Conservation (phyloP, 2,329 filamentous ascomycete genomes). For the Exophiala sp. region DNA sequence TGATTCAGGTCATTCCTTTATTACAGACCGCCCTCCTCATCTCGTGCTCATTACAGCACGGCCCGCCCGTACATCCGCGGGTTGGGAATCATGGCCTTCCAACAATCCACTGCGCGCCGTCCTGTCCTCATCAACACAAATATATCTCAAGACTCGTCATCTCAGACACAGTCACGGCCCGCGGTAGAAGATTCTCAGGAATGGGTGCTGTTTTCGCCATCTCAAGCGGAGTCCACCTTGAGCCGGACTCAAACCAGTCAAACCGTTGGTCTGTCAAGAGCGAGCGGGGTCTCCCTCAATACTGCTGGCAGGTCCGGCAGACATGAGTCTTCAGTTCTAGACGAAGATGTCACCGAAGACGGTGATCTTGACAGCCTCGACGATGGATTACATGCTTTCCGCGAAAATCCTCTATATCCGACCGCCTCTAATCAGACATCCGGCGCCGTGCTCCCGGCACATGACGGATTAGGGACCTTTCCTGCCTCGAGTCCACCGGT, state of each 20-base stretch:
- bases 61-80: conserved; percentile 16
- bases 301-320: conserved; percentile 58
- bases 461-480: conserved; percentile 89
- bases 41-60: conserved; percentile 17
- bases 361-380: conserved; percentile 90
- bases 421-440: conserved; percentile 43
- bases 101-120: conserved; percentile 23
- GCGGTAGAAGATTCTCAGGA: conserved; percentile 66
- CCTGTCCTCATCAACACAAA: conserved; percentile 18
- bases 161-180: conserved; percentile 28
- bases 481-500: conserved; percentile 56
- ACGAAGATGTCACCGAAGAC: conserved; percentile 50
- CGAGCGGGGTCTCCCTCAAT: conserved; percentile 74
- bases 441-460: conserved; percentile 72
- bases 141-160: conserved; percentile 19
- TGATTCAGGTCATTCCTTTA: not conserved
- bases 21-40: conserved; percentile 1
- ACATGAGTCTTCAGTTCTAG: conserved; percentile 43
- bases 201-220: conserved; percentile 92
- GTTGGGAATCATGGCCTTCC: conserved; percentile 26
- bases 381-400: conserved; percentile 83
- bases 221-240: conserved; percentile 57
- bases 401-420: conserved; percentile 51
- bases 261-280: conserved; percentile 63
- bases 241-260: conserved; percentile 61